Base-by-base conservation (phyloP, 495 filamentous ascomycete genomes). In the Penicillium verhagenii region DNA sequence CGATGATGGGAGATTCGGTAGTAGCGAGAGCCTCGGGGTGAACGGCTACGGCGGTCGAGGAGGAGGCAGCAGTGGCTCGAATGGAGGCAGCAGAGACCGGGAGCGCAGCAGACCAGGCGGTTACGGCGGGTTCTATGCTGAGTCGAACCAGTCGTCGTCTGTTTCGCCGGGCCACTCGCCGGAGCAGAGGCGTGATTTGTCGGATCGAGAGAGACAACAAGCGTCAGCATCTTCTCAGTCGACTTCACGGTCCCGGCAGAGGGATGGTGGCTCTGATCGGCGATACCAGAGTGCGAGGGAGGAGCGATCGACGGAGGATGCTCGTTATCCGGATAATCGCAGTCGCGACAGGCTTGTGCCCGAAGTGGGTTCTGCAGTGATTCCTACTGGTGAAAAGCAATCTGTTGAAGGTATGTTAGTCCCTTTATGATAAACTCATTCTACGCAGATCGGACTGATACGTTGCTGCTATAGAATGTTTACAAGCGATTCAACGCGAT, bases 401-500 rank as follows among this genome's bases (percentile, higher is more conserved):
- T 71, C 72, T 25, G 69, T 77, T 42, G 75, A 78, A 72, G 67
- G 75, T 78, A 47, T 29, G 69, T 64, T 3, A 26, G 39, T 26
- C 18, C 19, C 8, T 16, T 26, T 31, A 8, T 23, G n/a, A n/a
- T n/a, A n/a, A n/a, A n/a, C n/a, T n/a, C 1, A 20, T 28, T 25
- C 18, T 40, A 6, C 0, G 1, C 26, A 4, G 10, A 19, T 6
- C 8, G 23, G 18, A 28, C n/a, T 47, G n/a, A 25, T 8, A 16
- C 26, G 1, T 20, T 6, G 6, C 6, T n/a, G 37, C 21, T 55
- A 14, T 38, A 80, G 86, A 84, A 58, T 79, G 90, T 38, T 67
- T 91, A 11, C 71, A 79, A 28, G 78, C 89, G 45, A 96, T 97
- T 59, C 85, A 92, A 66, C 75, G 80, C 44, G 90, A 95, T 63